Evolutionary conservation across 2,329 filamentous ascomycete genomes (phyloP).

Genomic region (Chrysosphaeria jannelii): DNA sequence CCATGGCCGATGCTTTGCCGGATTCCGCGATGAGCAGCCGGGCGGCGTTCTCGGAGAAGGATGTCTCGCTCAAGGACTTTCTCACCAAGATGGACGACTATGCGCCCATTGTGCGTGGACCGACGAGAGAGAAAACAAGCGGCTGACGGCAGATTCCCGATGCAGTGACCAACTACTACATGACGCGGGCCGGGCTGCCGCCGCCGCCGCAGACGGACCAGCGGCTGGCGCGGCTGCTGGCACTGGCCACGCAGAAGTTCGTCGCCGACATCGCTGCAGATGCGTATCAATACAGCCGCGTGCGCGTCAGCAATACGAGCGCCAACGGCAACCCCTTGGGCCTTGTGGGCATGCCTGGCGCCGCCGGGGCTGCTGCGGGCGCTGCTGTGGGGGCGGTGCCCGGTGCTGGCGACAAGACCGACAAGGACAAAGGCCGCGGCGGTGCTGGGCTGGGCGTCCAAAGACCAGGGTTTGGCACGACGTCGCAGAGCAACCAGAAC

Average conservation of each 20-base stretch:
- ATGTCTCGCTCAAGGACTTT: conserved; percentile 77
- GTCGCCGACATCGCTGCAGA: conserved; percentile 92
- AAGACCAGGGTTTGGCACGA: conserved; percentile 57
- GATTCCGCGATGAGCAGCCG: conserved; percentile 1
- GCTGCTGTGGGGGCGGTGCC: conserved; percentile 9
- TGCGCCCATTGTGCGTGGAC: conserved; percentile 79
- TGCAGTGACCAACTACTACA: conserved; percentile 91
- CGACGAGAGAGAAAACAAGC: no score
- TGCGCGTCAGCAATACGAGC: conserved; percentile 58
- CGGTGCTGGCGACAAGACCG: conserved; percentile 12
- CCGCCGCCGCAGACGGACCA: conserved; percentile 74
- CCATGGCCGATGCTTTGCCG: not conserved
- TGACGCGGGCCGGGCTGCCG: conserved; percentile 80
- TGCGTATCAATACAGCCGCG: conserved; percentile 90
- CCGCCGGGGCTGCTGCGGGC: conserved; percentile 24
- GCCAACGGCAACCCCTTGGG: conserved; percentile 87
- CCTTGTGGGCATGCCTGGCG: conserved; percentile 34
- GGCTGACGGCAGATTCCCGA: conserved; percentile 97
- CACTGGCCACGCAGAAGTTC: conserved; percentile 96
- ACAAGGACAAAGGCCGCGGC: conserved; percentile 24
- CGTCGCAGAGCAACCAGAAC: conserved; percentile 66
- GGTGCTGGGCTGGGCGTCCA: conserved; percentile 43
- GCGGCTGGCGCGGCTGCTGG: conserved; percentile 71
- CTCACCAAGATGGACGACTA: conserved; percentile 93
- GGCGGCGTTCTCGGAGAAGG: conserved; percentile 36